Evolutionary conservation across 2,329 filamentous ascomycete genomes (phyloP).

Genomic region (Penicillium sp.): DNA sequence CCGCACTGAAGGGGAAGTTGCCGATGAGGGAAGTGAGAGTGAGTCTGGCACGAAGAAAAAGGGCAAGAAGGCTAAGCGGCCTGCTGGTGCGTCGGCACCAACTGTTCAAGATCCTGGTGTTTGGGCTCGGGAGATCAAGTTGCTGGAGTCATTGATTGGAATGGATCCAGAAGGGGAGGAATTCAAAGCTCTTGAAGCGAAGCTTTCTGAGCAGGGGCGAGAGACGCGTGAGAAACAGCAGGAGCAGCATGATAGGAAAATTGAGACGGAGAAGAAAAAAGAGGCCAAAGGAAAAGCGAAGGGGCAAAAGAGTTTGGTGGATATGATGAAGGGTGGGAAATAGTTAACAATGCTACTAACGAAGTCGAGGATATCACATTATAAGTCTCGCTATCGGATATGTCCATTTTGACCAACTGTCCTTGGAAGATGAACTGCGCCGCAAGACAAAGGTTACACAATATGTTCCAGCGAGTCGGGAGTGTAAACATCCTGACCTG

Average conservation of each 20-base stretch:
- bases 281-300: slow-evolving; percentile 47
- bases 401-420: no score
- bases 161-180: slow-evolving; percentile 75
- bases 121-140: slow-evolving; percentile 93
- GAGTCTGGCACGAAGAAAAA: slow-evolving; percentile 8
- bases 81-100: slow-evolving; percentile 22
- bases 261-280: slow-evolving; percentile 57
- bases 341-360: not conserved
- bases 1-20: slow-evolving; percentile 38
- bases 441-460: no score
- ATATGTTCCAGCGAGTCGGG: no score
- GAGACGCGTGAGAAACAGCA: slow-evolving; percentile 73
- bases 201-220: slow-evolving; percentile 67
- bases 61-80: slow-evolving; percentile 24
- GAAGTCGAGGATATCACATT: not conserved
- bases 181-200: slow-evolving; percentile 65
- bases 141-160: slow-evolving; percentile 83
- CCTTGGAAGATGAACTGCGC: no score
- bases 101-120: slow-evolving; percentile 74
- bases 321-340: slow-evolving; percentile 33
- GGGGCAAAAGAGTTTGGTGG: slow-evolving; percentile 35
- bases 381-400: not conserved
- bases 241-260: slow-evolving; percentile 76
- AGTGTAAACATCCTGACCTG: no score
- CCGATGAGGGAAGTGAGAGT: slow-evolving; percentile 16